Evolutionary conservation across 768 basidiomycete species (phyloP).

Genomic region (Holtermanniella nyarrowii): DNA sequence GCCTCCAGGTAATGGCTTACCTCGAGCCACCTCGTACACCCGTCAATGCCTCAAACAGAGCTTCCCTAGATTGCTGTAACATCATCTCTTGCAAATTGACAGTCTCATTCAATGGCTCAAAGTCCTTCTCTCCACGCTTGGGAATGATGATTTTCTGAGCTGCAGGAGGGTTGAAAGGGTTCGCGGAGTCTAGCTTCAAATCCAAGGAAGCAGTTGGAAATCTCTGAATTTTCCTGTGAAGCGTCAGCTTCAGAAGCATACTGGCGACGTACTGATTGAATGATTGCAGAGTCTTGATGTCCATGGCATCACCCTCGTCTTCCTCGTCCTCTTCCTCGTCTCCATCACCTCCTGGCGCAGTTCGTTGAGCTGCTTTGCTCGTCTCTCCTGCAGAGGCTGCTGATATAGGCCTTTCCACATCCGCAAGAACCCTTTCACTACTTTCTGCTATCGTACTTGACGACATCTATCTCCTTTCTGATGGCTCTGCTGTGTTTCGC

Average conservation of each 20-base stretch:
- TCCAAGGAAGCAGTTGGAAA: constrained; percentile 12
- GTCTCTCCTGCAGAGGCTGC: no score
- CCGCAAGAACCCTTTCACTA: no score
- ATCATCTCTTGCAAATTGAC: constrained; percentile 58
- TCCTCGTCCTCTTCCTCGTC: constrained; percentile 23
- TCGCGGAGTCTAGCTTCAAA: neutral
- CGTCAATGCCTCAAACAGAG: constrained; percentile 75
- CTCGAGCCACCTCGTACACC: constrained; percentile 65
- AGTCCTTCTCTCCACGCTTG: constrained; percentile 94
- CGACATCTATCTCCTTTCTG: no score
- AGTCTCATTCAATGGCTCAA: constrained; percentile 60
- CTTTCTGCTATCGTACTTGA: no score
- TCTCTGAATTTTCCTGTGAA: constrained; percentile 27
- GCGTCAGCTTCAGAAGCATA: neutral
- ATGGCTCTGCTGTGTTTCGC: no score
- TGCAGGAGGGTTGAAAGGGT: constrained; percentile 2
- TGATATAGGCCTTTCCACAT: no score
- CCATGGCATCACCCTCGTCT: constrained; percentile 30
- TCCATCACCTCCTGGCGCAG: neutral
- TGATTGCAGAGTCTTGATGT: constrained; percentile 28
- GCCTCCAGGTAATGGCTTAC: constrained; percentile 53
- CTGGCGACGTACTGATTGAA: constrained; percentile 7
- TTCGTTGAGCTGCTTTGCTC: no score
- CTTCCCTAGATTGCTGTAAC: constrained; percentile 64
- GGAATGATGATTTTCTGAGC: constrained; percentile 54